Base-by-base conservation (phyloP, 2,329 filamentous ascomycete species). In the Cercospora sp. region DNA sequence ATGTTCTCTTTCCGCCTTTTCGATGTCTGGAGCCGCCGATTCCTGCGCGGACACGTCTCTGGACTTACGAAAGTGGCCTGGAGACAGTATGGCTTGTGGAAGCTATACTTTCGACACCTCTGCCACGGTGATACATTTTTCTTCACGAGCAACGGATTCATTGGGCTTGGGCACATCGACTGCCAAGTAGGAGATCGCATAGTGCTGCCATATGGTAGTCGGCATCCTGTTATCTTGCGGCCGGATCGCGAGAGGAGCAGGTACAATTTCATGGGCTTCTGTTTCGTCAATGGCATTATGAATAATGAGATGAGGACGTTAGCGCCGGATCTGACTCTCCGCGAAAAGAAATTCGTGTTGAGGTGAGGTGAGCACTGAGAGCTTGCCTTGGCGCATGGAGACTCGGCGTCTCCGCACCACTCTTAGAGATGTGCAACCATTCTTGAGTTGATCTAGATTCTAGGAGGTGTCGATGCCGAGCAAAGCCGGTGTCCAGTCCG, bases 1-100 rank as follows among this genome's bases (percentile, higher is more conserved):
- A 59, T 59, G 55, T 59, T 59, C 16, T 59, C 55, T 59, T 59
- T 59, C 9, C 55, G 55, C 28, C 55, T 59, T 12, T 59, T 59
- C 55, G 55, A 59, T 36, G 55, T 59, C 10, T 59, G 55, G 55
- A 33, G 28, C 31, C 55, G 55, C n/a, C 9, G 55, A 5, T 59
- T 33, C 20, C 30, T 59, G 3, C 55, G 55, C 5, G 55, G 55
- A 31, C 55, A 59, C 3, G 55, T 36, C 3, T 36, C 55, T 8
- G 55, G 55, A 6, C 55, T 59, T n/a, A 59, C 55, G 1, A 59
- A 59, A 36, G 55, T 59, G 5, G 55, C 55, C 5, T 59, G 55
- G 55, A 31, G 55, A 23, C 55, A 10, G 1, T 36, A 59, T 16
- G 55, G 30, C 2, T 3, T 59, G 9, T 59, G 55, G 55, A 59